A percentile compares a stretch with the other conserved stretches of the same genome.
phyloP scores from a whole-genome alignment of 768 basidiomycete species.

The Pleurotus citrinopileatus region DNA sequence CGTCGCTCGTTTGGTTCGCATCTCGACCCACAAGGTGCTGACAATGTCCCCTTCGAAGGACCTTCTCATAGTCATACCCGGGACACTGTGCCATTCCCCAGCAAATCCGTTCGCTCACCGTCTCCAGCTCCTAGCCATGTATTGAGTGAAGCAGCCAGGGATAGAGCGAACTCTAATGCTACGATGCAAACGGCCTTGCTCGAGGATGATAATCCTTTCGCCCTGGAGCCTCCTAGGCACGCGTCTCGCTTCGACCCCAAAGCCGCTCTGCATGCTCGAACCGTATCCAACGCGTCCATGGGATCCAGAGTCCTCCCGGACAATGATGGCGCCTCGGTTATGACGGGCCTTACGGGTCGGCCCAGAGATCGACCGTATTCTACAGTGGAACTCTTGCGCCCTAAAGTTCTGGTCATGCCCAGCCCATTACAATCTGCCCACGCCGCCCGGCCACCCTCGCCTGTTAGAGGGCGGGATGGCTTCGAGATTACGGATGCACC shows the following conservation, averaged over 20 bases:
- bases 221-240: slow-evolving; percentile 60
- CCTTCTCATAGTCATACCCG: slow-evolving; percentile 52
- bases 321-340: slow-evolving; percentile 44
- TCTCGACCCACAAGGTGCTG: slow-evolving; percentile 48
- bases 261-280: slow-evolving; percentile 51
- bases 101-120: slow-evolving; percentile 46
- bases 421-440: slow-evolving; percentile 67
- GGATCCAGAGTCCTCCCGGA: slow-evolving; percentile 64
- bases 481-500: slow-evolving; percentile 70
- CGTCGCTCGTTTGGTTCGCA: slow-evolving; percentile 59
- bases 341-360: slow-evolving; percentile 32
- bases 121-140: slow-evolving; percentile 44
- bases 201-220: slow-evolving; percentile 63
- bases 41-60: slow-evolving; percentile 34
- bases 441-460: slow-evolving; percentile 29
- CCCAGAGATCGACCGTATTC: slow-evolving; percentile 61
- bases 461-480: slow-evolving; percentile 43
- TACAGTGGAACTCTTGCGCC: slow-evolving; percentile 76
- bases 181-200: slow-evolving; percentile 39
- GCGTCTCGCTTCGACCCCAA: slow-evolving; percentile 85
- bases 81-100: slow-evolving; percentile 64
- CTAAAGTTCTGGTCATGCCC: slow-evolving; percentile 94
- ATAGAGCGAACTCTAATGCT: slow-evolving; percentile 45
- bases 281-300: slow-evolving; percentile 62
- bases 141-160: slow-evolving; percentile 16